These are phyloP conservation scores for Onygenales sp. DNA, from an alignment of 2,329 filamentous ascomycete genomes.

Conservation along the genomic window DNA sequence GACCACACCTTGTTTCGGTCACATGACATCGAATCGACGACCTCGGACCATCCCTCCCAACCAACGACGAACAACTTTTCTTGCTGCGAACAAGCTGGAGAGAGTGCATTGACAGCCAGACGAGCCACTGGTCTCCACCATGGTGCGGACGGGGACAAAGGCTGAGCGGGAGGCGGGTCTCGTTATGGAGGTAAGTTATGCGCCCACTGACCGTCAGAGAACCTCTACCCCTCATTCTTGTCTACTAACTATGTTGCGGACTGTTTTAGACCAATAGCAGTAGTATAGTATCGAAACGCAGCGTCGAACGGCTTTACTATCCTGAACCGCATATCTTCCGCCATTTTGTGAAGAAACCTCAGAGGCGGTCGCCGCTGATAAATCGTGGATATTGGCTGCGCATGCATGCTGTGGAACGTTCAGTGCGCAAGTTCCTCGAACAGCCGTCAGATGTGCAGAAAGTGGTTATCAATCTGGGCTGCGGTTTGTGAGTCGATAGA, in stretches of 20 bases:
- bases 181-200: slow-evolving; percentile 42
- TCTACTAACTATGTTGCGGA: neutral
- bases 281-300: slow-evolving; percentile 85
- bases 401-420: slow-evolving; percentile 69
- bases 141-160: slow-evolving; percentile 17
- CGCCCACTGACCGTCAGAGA: neutral
- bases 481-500: slow-evolving; percentile 66
- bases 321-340: slow-evolving; percentile 76
- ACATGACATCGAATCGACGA: slow-evolving; percentile 1
- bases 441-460: slow-evolving; percentile 49
- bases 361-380: slow-evolving; percentile 75
- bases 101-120: neutral
- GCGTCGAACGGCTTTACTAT: slow-evolving; percentile 83
- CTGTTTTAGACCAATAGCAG: slow-evolving; percentile 67
- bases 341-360: slow-evolving; percentile 76
- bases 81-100: neutral
- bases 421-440: slow-evolving; percentile 64
- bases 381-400: slow-evolving; percentile 84
- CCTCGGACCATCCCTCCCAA: no score
- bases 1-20: slow-evolving; percentile 29
- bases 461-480: slow-evolving; percentile 74
- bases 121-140: neutral
- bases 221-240: slow-evolving; percentile 13
- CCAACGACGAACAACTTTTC: no score
- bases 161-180: slow-evolving; percentile 39